phyloP scores from a whole-genome alignment of 2,329 filamentous ascomycete species.

The Trichothecium sympodiale region DNA sequence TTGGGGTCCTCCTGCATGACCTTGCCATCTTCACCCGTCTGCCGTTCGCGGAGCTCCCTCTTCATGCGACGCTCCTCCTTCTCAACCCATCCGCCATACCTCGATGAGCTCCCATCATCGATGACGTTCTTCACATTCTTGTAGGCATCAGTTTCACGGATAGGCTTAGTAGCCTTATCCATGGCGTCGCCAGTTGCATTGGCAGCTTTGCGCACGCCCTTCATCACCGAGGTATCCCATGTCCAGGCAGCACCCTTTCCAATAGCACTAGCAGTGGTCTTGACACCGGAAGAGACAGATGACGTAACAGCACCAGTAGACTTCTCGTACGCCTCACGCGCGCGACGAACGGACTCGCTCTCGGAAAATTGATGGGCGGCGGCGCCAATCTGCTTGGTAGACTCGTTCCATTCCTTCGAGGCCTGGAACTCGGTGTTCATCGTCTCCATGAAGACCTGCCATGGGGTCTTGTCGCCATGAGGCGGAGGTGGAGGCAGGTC shows the following conservation, averaged over 20 bases:
- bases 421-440: slow-evolving; percentile 87
- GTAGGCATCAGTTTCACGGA: slow-evolving; percentile 88
- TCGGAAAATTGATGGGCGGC: slow-evolving; percentile 86
- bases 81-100: slow-evolving; percentile 94
- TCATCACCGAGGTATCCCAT: slow-evolving; percentile 90
- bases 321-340: slow-evolving; percentile 75
- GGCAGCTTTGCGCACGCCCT: slow-evolving; percentile 78
- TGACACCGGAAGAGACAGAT: slow-evolving; percentile 69
- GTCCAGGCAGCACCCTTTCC: slow-evolving; percentile 92
- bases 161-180: slow-evolving; percentile 89
- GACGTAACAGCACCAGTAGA: slow-evolving; percentile 74
- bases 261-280: slow-evolving; percentile 74
- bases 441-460: slow-evolving; percentile 98
- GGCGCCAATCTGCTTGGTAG: slow-evolving; percentile 85
- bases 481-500: slow-evolving; percentile 79
- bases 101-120: slow-evolving; percentile 89
- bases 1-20: slow-evolving; percentile 73
- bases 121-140: slow-evolving; percentile 93
- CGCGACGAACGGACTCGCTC: slow-evolving; percentile 80
- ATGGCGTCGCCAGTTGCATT: slow-evolving; percentile 76
- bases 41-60: slow-evolving; percentile 62
- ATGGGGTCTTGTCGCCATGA: slow-evolving; percentile 95
- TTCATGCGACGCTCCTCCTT: slow-evolving; percentile 83
- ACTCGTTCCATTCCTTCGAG: slow-evolving; percentile 98
- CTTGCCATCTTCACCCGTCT: slow-evolving; percentile 40